Evolutionary conservation across 495 filamentous ascomycete genomes (phyloP).

Genomic region (Pyrenula massariospora): DNA sequence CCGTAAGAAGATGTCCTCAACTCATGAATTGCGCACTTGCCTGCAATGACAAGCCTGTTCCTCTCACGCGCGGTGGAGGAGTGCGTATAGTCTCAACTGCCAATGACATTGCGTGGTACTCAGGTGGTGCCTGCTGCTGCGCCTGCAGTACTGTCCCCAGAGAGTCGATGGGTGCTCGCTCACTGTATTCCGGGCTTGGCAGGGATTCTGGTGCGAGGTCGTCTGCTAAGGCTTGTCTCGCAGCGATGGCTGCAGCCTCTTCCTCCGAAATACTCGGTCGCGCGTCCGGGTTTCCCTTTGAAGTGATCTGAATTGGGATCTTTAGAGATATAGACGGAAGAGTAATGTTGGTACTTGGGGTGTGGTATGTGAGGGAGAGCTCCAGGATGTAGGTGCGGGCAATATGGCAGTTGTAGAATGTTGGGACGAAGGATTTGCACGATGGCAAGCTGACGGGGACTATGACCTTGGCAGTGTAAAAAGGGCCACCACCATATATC

Average conservation of each 20-base stretch:
- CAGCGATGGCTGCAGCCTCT: conserved; percentile 9
- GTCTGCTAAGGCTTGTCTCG: conserved; percentile 5
- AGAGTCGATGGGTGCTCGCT: not conserved
- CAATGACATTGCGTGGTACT: not conserved
- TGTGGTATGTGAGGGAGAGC: conserved; percentile 50
- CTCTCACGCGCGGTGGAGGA: not conserved
- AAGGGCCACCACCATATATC: conserved; percentile 26
- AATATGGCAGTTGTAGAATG: conserved; percentile 79
- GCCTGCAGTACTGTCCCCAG: not conserved
- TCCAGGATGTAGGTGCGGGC: conserved; percentile 70
- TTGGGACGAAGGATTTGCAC: conserved; percentile 66
- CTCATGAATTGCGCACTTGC: not conserved
- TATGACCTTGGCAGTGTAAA: conserved; percentile 56
- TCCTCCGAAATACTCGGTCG: conserved; percentile 5
- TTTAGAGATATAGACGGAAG: conserved; percentile 48
- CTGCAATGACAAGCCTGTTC: not conserved
- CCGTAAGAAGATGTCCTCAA: not conserved
- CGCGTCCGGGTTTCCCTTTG: conserved; percentile 6
- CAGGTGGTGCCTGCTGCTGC: not conserved
- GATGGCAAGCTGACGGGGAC: conserved; percentile 66
- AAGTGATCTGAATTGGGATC: conserved; percentile 66
- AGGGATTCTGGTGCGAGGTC: conserved; percentile 3
- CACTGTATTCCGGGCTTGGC: conserved; percentile 2
- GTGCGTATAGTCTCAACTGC: not conserved
- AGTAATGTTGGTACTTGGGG: conserved; percentile 38